Conservation (phyloP, 208 protist species). For the Crithidia fasciculata region DNA sequence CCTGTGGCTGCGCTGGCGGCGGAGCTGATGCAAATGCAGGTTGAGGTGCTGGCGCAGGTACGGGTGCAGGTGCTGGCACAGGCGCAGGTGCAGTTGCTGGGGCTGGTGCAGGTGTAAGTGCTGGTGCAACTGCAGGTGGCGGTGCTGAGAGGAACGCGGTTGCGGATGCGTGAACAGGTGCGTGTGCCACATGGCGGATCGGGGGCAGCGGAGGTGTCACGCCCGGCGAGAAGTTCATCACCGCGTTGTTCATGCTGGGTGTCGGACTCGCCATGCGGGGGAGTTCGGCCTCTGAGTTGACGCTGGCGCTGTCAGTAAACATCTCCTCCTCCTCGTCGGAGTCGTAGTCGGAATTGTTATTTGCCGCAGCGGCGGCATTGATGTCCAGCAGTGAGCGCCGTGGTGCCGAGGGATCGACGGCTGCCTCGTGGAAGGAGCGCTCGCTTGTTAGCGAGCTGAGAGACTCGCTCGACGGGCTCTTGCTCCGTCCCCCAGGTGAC, state of each 20-base stretch:
- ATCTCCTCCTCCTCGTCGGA: not conserved
- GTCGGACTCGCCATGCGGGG: not conserved
- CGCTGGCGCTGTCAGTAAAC: not conserved
- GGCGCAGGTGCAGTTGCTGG: too few relatives aligned
- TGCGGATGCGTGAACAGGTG: too few relatives aligned
- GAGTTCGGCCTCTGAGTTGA: not conserved
- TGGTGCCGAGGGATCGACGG: slow-evolving; percentile 8
- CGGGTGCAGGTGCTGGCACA: too few relatives aligned
- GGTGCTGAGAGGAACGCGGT: too few relatives aligned
- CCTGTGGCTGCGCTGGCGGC: too few relatives aligned
- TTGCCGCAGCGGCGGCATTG: not conserved
- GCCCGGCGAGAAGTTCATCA: not conserved
- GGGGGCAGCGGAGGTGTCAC: not conserved
- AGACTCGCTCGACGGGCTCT: slow-evolving; percentile 8
- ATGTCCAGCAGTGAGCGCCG: slow-evolving; percentile 13
- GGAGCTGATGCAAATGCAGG: too few relatives aligned
- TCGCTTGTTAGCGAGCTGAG: not conserved
- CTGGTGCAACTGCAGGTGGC: too few relatives aligned
- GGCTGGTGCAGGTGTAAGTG: too few relatives aligned
- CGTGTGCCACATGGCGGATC: not conserved
- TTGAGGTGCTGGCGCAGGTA: too few relatives aligned
- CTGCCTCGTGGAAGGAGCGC: slow-evolving; percentile 24
- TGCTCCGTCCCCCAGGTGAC: not conserved
- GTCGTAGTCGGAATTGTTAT: not conserved
- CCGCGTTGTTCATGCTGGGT: not conserved